These are phyloP conservation scores for Epichloe typhina DNA, from an alignment of 2,329 filamentous ascomycete species.

Conservation along the genomic window DNA sequence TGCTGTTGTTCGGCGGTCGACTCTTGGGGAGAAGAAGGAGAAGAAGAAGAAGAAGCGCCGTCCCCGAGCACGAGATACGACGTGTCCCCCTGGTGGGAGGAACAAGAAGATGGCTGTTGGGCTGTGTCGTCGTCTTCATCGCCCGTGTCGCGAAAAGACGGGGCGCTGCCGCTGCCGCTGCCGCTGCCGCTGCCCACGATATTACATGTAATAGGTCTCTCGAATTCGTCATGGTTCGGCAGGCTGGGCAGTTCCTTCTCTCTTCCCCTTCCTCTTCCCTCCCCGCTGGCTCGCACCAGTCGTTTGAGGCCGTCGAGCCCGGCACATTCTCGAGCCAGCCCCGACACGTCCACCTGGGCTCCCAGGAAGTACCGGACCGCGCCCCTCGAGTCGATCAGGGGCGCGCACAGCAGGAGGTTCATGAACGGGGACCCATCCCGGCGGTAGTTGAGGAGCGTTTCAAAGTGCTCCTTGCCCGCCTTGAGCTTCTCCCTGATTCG, in stretches of 20 bases:
- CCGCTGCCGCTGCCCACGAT: too few species aligned
- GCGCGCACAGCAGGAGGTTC: conserved; percentile 62
- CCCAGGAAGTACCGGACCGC: conserved; percentile 54
- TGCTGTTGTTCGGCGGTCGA: not conserved
- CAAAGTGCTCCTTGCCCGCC: conserved; percentile 53
- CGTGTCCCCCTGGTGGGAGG: not conserved
- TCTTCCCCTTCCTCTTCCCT: not conserved
- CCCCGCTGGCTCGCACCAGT: not conserved
- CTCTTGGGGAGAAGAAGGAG: not conserved
- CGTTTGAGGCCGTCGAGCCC: conserved; percentile 46
- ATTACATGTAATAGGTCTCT: too few species aligned
- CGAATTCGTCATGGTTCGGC: too few species aligned
- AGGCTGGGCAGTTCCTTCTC: not conserved
- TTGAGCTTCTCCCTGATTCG: conserved; percentile 47
- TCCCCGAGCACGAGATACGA: not conserved
- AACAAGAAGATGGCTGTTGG: too few species aligned
- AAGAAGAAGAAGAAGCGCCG: not conserved
- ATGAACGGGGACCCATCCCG: conserved; percentile 66
- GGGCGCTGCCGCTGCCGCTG: not conserved
- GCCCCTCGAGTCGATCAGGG: conserved; percentile 54
- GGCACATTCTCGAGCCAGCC: conserved; percentile 50
- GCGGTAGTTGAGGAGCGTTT: conserved; percentile 64
- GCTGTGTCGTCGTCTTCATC: not conserved
- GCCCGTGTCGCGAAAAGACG: not conserved
- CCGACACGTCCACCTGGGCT: conserved; percentile 57